Conservation (phyloP, 2,329 filamentous ascomycete species). For the Daldinia sp. region DNA sequence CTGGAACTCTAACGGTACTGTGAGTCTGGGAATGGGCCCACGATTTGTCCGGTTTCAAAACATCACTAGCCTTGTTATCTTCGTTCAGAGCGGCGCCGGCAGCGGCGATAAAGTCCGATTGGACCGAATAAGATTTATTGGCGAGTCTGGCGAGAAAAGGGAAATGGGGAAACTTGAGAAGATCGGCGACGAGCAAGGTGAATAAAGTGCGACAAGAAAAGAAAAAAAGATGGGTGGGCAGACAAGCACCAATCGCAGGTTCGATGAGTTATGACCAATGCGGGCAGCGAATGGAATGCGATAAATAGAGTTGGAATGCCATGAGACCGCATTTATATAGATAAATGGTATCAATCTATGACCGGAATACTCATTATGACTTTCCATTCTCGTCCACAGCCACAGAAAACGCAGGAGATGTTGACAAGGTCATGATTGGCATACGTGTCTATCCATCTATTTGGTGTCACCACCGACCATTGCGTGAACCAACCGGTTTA, state of each 20-base stretch:
- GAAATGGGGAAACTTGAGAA: conserved; percentile 96
- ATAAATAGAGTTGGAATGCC: conserved; percentile 15
- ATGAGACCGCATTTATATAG: conserved; percentile 28
- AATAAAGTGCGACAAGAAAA: conserved; percentile 52
- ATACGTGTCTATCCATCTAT: conserved; percentile 13
- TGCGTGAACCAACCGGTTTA: background rate
- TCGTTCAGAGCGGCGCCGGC: conserved; percentile 85
- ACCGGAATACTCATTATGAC: background rate
- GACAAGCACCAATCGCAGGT: conserved; percentile 13
- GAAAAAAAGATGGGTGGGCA: background rate
- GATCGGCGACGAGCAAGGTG: conserved; percentile 77
- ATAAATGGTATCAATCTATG: conserved; percentile 16
- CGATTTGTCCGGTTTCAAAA: conserved; percentile 99
- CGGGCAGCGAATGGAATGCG: conserved; percentile 20
- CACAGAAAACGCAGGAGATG: background rate
- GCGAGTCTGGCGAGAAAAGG: conserved; percentile 89
- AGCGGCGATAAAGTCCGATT: conserved; percentile 86
- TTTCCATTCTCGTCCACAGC: conserved; percentile 1
- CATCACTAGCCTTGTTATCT: conserved; percentile 84
- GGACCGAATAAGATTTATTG: conserved; percentile 80
- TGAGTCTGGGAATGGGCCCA: conserved; percentile 71
- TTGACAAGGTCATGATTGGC: conserved; percentile 1
- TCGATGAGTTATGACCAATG: conserved; percentile 15
- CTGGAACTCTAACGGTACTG: conserved; percentile 83
- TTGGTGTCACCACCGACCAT: conserved; percentile 2